phyloP scores from a whole-genome alignment of 2,329 filamentous ascomycete species.

The Coniochaeta ligniaria region DNA sequence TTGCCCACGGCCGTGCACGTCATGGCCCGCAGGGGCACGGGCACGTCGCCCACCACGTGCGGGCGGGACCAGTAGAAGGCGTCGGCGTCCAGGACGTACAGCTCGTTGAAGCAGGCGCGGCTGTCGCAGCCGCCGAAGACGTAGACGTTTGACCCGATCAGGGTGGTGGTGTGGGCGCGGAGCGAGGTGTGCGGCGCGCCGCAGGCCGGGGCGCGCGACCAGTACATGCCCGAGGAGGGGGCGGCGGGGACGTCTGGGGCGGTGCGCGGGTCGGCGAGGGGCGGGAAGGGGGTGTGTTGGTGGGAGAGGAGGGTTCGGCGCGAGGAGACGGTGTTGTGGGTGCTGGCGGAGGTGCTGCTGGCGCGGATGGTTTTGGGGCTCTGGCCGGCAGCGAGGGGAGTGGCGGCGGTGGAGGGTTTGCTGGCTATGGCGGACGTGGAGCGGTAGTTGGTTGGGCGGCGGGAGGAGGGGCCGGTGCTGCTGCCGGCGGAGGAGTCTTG shows the following conservation, averaged over 20 bases:
- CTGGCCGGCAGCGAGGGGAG: conserved; percentile 20
- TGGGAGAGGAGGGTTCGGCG: conserved; percentile 1
- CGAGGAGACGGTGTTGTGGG: background rate
- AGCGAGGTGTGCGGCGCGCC: conserved; percentile 54
- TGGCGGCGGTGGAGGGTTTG: conserved; percentile 16
- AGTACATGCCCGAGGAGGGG: conserved; percentile 66
- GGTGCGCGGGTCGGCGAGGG: conserved; percentile 47
- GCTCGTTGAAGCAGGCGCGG: conserved; percentile 59
- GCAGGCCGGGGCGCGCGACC: conserved; percentile 59
- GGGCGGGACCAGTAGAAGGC: conserved; percentile 63
- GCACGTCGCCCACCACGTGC: conserved; percentile 57
- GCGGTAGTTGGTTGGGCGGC: conserved; percentile 38
- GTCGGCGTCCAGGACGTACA: conserved; percentile 64
- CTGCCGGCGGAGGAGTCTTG: conserved; percentile 17
- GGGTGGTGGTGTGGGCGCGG: conserved; percentile 59
- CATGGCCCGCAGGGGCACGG: conserved; percentile 61
- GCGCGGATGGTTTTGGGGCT: conserved; percentile 25
- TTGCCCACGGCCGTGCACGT: conserved; percentile 65
- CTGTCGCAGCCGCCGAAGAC: conserved; percentile 64
- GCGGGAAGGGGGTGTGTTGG: conserved; percentile 41
- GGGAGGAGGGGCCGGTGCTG: conserved; percentile 19
- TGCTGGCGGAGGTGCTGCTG: conserved; percentile 8
- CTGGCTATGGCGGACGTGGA: conserved; percentile 46
- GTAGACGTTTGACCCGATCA: conserved; percentile 60
- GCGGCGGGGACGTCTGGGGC: conserved; percentile 55